These are phyloP conservation scores for Ceratobasidium theobromae DNA, from an alignment of 1,284 basidiomycete genomes.

Conservation along the genomic window DNA sequence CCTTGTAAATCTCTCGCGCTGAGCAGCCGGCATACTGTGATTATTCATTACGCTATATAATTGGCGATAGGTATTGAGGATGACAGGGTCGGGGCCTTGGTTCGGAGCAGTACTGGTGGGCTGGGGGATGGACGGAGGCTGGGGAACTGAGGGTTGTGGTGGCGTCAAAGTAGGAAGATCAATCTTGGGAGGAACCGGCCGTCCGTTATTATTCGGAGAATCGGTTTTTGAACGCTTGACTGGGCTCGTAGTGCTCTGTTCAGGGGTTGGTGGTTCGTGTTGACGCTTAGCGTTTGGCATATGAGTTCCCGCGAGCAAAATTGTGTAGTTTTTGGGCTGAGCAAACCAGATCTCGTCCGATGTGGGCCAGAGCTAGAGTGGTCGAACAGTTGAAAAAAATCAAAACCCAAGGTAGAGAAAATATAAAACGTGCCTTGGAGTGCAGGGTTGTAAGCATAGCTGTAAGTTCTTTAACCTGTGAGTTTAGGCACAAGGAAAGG, in stretches of 20 bases:
- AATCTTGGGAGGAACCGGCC: constrained; percentile 22
- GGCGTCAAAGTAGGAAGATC: constrained; percentile 1
- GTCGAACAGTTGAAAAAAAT: background rate
- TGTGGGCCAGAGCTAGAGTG: constrained; percentile 27
- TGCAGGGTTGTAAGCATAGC: constrained; percentile 58
- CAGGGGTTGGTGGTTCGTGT: constrained; percentile 9
- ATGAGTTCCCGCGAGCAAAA: constrained; percentile 1
- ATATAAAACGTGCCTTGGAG: constrained; percentile 48
- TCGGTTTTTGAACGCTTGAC: constrained; percentile 17
- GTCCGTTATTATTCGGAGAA: constrained; percentile 7
- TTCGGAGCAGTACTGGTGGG: background rate
- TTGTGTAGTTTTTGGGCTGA: constrained; percentile 9
- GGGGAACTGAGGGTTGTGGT: background rate
- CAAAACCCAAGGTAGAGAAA: background rate
- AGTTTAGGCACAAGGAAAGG: constrained; percentile 55
- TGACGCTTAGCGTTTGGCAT: constrained; percentile 24
- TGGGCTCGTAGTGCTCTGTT: constrained; percentile 31
- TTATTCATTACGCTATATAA: background rate
- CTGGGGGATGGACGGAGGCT: constrained; percentile 4
- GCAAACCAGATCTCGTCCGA: constrained; percentile 22
- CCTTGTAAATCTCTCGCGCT: background rate
- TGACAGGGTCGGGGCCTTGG: background rate
- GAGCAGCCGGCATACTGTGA: background rate
- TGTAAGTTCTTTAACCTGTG: constrained; percentile 51
- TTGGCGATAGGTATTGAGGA: constrained; percentile 6